Evolutionary conservation across 2,329 filamentous ascomycete species (phyloP).

Genomic region (Aureobasidium mangrovei): DNA sequence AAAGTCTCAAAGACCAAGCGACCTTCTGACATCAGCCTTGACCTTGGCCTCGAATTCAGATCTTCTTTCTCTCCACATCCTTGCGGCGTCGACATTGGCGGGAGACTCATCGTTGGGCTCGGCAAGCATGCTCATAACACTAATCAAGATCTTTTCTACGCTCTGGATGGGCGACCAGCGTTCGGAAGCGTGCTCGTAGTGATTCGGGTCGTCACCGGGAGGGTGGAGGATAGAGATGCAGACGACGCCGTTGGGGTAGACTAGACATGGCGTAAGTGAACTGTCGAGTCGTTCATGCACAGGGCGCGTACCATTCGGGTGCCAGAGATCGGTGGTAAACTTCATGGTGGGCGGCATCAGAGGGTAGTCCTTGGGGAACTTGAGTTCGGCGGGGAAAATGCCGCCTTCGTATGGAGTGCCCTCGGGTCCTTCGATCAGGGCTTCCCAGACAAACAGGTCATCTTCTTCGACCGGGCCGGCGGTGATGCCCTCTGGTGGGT

Average conservation of each 20-base stretch:
- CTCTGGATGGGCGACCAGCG: conserved; percentile 95
- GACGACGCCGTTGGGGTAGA: conserved; percentile 84
- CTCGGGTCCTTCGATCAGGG: conserved; percentile 88
- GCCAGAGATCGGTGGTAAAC: conserved; percentile 89
- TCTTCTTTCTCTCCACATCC: conserved; percentile 86
- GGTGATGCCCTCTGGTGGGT: conserved; percentile 94
- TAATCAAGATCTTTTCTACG: conserved; percentile 94
- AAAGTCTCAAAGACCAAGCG: conserved; percentile 46
- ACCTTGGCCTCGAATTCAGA: conserved; percentile 81
- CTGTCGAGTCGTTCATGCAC: too few relatives aligned
- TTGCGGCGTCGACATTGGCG: conserved; percentile 90
- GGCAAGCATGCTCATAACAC: conserved; percentile 96
- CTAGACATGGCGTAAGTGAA: conserved; percentile 37
- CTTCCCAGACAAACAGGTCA: conserved; percentile 94
- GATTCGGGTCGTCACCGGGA: conserved; percentile 93
- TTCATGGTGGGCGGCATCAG: conserved; percentile 92
- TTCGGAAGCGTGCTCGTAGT: conserved; percentile 94
- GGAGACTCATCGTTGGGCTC: conserved; percentile 96
- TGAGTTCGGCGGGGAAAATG: conserved; percentile 88
- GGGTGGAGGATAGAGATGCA: conserved; percentile 98
- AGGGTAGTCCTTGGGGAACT: conserved; percentile 95
- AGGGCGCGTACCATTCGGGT: conserved; percentile 68
- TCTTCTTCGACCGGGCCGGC: conserved; percentile 90
- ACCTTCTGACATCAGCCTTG: conserved; percentile 68
- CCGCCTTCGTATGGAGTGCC: conserved; percentile 94